These are phyloP conservation scores for Xylaria bambusicola DNA, from an alignment of 495 filamentous ascomycete genomes.

Conservation along the genomic window DNA sequence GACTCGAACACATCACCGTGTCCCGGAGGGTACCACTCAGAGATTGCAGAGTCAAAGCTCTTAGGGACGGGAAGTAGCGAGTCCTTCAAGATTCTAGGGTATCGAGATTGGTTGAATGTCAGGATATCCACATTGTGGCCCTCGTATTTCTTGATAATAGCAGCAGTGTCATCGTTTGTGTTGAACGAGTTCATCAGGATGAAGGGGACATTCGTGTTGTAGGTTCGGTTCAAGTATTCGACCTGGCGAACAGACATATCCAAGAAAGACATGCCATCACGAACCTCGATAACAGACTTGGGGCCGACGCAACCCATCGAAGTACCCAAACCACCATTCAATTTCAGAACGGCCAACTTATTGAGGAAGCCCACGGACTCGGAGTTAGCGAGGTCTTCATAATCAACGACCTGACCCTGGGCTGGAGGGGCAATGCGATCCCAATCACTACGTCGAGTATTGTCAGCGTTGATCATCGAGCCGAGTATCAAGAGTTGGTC, in stretches of 20 bases:
- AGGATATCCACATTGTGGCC: constrained; percentile 99
- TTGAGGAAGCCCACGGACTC: constrained; percentile 91
- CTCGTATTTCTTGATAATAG: constrained; percentile 99
- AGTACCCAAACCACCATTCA: constrained; percentile 98
- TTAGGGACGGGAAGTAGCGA: constrained; percentile 96
- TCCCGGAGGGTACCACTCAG: constrained; percentile 98
- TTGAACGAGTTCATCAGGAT: constrained; percentile 99
- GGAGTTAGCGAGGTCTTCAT: constrained; percentile 79
- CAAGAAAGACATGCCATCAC: constrained; percentile 99
- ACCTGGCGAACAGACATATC: constrained; percentile 99
- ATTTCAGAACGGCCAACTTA: constrained; percentile 98
- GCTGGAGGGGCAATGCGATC: constrained; percentile 92
- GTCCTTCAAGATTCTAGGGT: constrained; percentile 96
- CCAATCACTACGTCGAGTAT: constrained; percentile 65
- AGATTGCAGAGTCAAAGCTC: constrained; percentile 80
- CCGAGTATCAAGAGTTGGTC: neutral
- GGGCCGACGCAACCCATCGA: constrained; percentile 99
- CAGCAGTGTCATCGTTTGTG: constrained; percentile 95
- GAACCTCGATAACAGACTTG: constrained; percentile 99
- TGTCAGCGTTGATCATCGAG: constrained; percentile 26
- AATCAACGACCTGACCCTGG: constrained; percentile 88
- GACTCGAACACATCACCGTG: constrained; percentile 99
- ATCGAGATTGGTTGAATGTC: constrained; percentile 99
- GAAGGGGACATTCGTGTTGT: constrained; percentile 96
- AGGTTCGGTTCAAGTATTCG: constrained; percentile 98